phyloP scores from a whole-genome alignment of 352 stramenopile species.

The Phytophthora aleatoria region DNA sequence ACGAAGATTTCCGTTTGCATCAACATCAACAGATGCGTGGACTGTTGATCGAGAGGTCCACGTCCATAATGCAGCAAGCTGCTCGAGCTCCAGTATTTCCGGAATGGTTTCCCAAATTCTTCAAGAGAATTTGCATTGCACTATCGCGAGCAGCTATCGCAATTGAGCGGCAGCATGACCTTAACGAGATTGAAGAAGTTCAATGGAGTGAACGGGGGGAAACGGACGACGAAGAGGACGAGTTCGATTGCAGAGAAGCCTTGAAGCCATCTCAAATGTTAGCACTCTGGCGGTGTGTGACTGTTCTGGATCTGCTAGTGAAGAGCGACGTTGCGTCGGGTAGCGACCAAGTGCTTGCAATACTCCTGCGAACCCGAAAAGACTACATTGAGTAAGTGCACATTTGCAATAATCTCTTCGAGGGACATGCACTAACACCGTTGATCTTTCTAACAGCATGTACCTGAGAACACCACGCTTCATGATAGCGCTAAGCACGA shows the following conservation, averaged over 20 bases:
- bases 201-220: neutral
- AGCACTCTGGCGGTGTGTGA: slow-evolving; percentile 53
- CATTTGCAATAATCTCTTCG: neutral
- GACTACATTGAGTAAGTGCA: slow-evolving; percentile 59
- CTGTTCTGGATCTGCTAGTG: slow-evolving; percentile 46
- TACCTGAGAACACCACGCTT: slow-evolving; percentile 50
- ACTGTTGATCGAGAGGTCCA: slow-evolving; percentile 28
- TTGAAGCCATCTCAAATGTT: slow-evolving; percentile 25
- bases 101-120: slow-evolving; percentile 44
- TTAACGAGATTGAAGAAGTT: neutral
- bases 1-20: slow-evolving; percentile 29
- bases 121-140: slow-evolving; percentile 51
- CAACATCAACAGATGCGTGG: slow-evolving; percentile 30
- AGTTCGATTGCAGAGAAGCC: slow-evolving; percentile 20
- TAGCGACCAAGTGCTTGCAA: slow-evolving; percentile 24
- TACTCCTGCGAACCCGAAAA: slow-evolving; percentile 34
- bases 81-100: slow-evolving; percentile 23
- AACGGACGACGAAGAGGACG: slow-evolving; percentile 5
- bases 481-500: slow-evolving; percentile 25
- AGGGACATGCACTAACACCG: slow-evolving; percentile 5
- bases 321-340: slow-evolving; percentile 15
- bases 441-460: slow-evolving; percentile 36
- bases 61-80: slow-evolving; percentile 31
- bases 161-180: slow-evolving; percentile 17
- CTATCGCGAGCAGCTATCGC: slow-evolving; percentile 33